A percentile compares a stretch with the other conserved stretches of the same genome.
Evolutionary conservation across 768 basidiomycete species (phyloP).

Genomic region (Epithele typhae): DNA sequence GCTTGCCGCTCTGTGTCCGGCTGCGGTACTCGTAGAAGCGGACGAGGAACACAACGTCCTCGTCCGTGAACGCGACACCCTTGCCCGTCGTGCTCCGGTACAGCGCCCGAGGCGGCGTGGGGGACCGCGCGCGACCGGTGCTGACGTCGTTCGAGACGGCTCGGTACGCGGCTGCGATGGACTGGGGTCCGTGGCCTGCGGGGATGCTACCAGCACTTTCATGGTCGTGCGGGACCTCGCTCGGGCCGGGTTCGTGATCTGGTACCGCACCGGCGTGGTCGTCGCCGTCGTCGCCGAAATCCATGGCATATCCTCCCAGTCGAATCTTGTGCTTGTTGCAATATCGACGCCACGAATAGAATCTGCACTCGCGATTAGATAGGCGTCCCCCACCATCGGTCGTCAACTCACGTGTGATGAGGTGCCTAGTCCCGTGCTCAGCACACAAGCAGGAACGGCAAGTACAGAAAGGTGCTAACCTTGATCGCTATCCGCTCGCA

Average conservation of each 20-base stretch:
- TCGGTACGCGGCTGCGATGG: conserved; percentile 41
- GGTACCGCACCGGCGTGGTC: background rate
- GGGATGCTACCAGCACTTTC: conserved; percentile 19
- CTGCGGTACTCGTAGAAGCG: conserved; percentile 58
- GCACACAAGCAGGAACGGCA: too few species aligned
- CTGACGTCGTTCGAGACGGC: conserved; percentile 33
- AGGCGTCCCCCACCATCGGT: too few species aligned
- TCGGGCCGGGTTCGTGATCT: conserved; percentile 39
- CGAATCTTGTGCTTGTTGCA: conserved; percentile 92
- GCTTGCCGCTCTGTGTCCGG: conserved; percentile 43
- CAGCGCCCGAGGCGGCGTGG: conserved; percentile 75
- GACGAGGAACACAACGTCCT: conserved; percentile 74
- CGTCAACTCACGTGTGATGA: conserved; percentile 70
- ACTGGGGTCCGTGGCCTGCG: conserved; percentile 33
- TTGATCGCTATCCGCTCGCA: conserved; percentile 85
- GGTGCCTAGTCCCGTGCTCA: conserved; percentile 67
- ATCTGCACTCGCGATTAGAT: conserved; percentile 39
- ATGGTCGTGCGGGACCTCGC: conserved; percentile 41
- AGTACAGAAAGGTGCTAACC: conserved; percentile 35
- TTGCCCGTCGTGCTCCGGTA: conserved; percentile 87
- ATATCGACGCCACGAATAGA: conserved; percentile 88
- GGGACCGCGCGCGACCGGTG: conserved; percentile 63
- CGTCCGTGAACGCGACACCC: conserved; percentile 84
- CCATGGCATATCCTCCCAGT: conserved; percentile 83
- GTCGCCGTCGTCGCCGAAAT: conserved; percentile 40